Evolutionary conservation across 805 yeast genomes (phyloP).

Genomic region (Wickerhamomyces strasburgensis): DNA sequence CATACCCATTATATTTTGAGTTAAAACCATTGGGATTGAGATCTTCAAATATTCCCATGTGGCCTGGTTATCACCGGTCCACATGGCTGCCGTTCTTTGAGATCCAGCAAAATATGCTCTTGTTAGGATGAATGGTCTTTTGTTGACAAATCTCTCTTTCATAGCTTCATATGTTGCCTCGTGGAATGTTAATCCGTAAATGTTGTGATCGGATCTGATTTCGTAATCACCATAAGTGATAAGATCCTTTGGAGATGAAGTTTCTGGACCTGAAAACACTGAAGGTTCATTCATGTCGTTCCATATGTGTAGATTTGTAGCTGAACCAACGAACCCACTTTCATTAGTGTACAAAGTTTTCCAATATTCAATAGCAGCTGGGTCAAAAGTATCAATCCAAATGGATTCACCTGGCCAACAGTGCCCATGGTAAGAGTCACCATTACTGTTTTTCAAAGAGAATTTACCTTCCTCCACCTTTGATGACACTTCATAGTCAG

Average conservation of each 20-base stretch:
- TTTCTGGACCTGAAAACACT: slow-evolving; percentile 91
- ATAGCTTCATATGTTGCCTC: slow-evolving; percentile 74
- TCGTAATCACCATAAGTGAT: slow-evolving; percentile 80
- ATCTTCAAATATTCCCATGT: slow-evolving; percentile 81
- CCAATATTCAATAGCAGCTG: slow-evolving; percentile 61
- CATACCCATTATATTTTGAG: slow-evolving; percentile 76
- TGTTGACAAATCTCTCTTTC: slow-evolving; percentile 40
- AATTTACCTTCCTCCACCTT: slow-evolving; percentile 36
- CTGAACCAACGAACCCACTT: slow-evolving; percentile 38
- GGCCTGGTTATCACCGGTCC: slow-evolving; percentile 98
- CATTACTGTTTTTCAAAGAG: slow-evolving; percentile 43
- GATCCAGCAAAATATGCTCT: slow-evolving; percentile 88
- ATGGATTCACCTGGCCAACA: slow-evolving; percentile 98
- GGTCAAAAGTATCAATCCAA: slow-evolving; percentile 86
- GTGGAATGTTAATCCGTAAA: slow-evolving; percentile 76
- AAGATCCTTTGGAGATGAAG: slow-evolving; percentile 77
- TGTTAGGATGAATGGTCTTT: slow-evolving; percentile 84
- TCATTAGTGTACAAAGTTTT: slow-evolving; percentile 44
- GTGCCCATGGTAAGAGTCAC: slow-evolving; percentile 65
- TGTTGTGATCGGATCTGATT: slow-evolving; percentile 86
- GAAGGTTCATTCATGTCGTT: slow-evolving; percentile 99
- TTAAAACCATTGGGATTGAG: slow-evolving; percentile 84
- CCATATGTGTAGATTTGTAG: slow-evolving; percentile 80
- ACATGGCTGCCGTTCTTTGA: slow-evolving; percentile 85
- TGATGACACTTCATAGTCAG: slow-evolving; percentile 61